Conservation (phyloP, 805 yeast species). For the Metschnikowia anglica region DNA sequence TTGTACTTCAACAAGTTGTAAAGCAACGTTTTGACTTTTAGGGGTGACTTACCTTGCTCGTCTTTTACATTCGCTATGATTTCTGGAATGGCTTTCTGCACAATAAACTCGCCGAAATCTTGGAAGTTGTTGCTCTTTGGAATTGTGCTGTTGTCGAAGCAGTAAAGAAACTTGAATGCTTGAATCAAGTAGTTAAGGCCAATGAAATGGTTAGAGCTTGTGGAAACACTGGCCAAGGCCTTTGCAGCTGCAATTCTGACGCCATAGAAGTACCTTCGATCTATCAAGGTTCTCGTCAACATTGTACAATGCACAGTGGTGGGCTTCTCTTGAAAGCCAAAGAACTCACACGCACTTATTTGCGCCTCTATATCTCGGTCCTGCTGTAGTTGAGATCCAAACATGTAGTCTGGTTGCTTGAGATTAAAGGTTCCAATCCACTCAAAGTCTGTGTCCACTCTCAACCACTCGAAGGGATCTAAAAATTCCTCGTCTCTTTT, state of each 20-base stretch:
- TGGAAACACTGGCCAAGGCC: conserved; percentile 71
- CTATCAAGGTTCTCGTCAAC: conserved; percentile 77
- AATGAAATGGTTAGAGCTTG: conserved; percentile 56
- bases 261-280: conserved; percentile 82
- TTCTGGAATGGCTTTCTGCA: conserved; percentile 66
- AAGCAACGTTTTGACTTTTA: conserved; percentile 58
- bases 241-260: conserved; percentile 83
- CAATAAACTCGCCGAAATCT: conserved; percentile 63
- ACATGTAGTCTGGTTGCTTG: conserved; percentile 94
- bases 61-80: conserved; percentile 63
- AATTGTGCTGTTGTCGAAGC: conserved; percentile 59
- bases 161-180: conserved; percentile 67
- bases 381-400: conserved; percentile 85
- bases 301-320: conserved; percentile 69
- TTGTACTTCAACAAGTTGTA: conserved; percentile 75
- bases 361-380: conserved; percentile 98
- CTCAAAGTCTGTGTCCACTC: conserved; percentile 97
- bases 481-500: conserved; percentile 69
- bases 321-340: conserved; percentile 60
- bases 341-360: conserved; percentile 73
- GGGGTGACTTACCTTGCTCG: conserved; percentile 58
- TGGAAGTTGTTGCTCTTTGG: conserved; percentile 83
- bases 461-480: conserved; percentile 96
- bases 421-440: conserved; percentile 86
- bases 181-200: conserved; percentile 73